Evolutionary conservation across 2,329 filamentous ascomycete species (phyloP), one percentile per base, ranked within the genome.

Genomic region (Fusarium nodosum): DNA sequence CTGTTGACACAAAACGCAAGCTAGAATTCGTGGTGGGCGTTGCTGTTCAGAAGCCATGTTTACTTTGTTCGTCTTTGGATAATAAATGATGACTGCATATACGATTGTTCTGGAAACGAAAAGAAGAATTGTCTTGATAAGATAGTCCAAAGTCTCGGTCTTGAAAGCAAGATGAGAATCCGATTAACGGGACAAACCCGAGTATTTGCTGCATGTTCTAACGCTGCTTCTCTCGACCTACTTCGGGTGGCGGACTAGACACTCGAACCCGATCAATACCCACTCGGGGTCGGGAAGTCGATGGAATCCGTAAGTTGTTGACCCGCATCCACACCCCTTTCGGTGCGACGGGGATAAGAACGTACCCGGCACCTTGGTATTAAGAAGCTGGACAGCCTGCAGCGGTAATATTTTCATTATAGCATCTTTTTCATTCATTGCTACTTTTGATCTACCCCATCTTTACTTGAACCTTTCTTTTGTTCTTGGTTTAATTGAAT

Each of bases 1-100:
- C 24, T 68, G 64, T 39, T 71, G 68, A 13, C 68, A 71, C 7
- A 71, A 64, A 2, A 71, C 68, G 7, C 68, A 71, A 1, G 68
- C 68, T 20, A 71, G 33, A 30, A 71, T n/a, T 5, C 68, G 47
- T 10, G 55, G 58, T 24, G 64, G 62, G 15, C 60, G 59, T 39
- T 64, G 48, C 18, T 60, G 41, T 18, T 62, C 54, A 3, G 41
- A 52, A 38, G 67, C 63, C 67, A 70, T 70, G 26, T 1, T 64
- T 42, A 26, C 46, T 50, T 36, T 13, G 8, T 5, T 28, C 16
- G 26, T 46, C 18, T 34, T 22, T 13, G 10, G n/a, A 20, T 39
- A 6, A 28, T 28, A 12, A 48, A 7, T 34, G 15, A 33, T 34
- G 31, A 34, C 31, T 44, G 28, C 8, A 13, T 31, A 44, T 3